phyloP scores from a whole-genome alignment of 495 filamentous ascomycete genomes.

The Trichoderma reesei region DNA sequence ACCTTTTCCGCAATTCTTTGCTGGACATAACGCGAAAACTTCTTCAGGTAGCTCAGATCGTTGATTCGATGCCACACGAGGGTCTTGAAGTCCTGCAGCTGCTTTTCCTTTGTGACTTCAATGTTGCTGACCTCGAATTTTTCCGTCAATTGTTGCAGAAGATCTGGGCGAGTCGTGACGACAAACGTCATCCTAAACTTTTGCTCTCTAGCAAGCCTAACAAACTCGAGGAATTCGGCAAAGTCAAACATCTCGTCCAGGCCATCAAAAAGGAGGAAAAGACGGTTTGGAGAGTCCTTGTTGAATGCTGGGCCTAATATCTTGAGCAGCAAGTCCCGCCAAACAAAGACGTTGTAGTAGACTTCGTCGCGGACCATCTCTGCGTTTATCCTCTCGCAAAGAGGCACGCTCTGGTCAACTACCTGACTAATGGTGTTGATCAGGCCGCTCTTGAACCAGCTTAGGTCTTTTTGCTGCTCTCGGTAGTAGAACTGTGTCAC shows the following conservation, averaged over 20 bases:
- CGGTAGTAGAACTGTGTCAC: conserved; percentile 16
- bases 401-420: conserved; percentile 13
- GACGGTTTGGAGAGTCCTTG: not conserved
- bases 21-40: conserved; percentile 14
- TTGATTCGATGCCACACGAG: conserved; percentile 15
- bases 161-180: conserved; percentile 10
- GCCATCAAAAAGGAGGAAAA: conserved; percentile 16
- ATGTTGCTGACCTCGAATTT: not conserved
- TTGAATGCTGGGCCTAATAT: conserved; percentile 10
- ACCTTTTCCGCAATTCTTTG: conserved; percentile 12
- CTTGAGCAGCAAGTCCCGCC: conserved; percentile 13
- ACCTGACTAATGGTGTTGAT: conserved; percentile 13
- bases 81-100: conserved; percentile 14
- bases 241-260: conserved; percentile 12
- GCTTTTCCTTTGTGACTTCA: conserved; percentile 14
- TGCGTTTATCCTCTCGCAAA: conserved; percentile 16
- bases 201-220: conserved; percentile 10
- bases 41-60: conserved; percentile 11
- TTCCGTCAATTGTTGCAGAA: not conserved
- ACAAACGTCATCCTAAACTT: conserved; percentile 13
- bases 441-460: conserved; percentile 8
- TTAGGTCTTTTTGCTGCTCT: conserved; percentile 12
- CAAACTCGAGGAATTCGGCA: conserved; percentile 11
- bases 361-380: conserved; percentile 13
- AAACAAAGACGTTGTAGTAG: not conserved